Conservation (phyloP, 1,284 basidiomycete genomes). For the Exsudoporus floridanus region DNA sequence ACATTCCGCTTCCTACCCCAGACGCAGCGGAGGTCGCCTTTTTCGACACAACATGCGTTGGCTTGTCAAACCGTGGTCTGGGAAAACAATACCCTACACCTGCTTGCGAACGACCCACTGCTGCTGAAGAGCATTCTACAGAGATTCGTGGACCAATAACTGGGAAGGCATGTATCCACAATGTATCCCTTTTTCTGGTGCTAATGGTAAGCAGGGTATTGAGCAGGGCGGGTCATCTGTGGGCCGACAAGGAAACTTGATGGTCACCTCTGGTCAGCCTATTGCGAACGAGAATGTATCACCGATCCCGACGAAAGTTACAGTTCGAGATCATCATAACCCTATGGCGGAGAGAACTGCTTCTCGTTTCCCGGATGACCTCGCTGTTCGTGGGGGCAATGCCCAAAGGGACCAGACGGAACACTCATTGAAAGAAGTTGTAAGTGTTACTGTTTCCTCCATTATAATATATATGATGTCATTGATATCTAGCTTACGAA, state of each 20-base stretch:
- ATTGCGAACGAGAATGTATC: neutral
- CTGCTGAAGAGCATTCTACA: neutral
- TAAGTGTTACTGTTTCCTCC: conserved; percentile 8
- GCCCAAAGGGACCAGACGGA: neutral
- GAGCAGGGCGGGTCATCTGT: neutral
- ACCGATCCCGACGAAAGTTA: neutral
- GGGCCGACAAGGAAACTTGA: neutral
- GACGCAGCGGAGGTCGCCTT: conserved; percentile 17
- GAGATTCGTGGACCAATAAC: neutral
- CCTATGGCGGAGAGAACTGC: neutral
- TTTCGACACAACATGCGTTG: conserved; percentile 12
- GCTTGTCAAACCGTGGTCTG: neutral
- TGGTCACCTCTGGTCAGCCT: conserved; percentile 3
- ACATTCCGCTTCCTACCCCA: conserved; percentile 20
- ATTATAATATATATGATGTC: neutral
- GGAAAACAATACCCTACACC: neutral
- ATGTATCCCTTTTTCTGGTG: neutral
- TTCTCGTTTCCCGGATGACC: neutral
- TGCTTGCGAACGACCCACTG: neutral
- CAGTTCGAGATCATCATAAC: neutral
- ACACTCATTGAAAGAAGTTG: conserved; percentile 3
- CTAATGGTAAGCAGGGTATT: conserved; percentile 1
- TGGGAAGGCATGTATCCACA: conserved; percentile 5
- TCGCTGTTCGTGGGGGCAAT: neutral
- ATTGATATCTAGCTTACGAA: conserved; percentile 8